A percentile compares a stretch with the other conserved stretches of the same genome.
phyloP scores from a whole-genome alignment of 2,329 filamentous ascomycete species.

The Neocatenulostroma microsporum region DNA sequence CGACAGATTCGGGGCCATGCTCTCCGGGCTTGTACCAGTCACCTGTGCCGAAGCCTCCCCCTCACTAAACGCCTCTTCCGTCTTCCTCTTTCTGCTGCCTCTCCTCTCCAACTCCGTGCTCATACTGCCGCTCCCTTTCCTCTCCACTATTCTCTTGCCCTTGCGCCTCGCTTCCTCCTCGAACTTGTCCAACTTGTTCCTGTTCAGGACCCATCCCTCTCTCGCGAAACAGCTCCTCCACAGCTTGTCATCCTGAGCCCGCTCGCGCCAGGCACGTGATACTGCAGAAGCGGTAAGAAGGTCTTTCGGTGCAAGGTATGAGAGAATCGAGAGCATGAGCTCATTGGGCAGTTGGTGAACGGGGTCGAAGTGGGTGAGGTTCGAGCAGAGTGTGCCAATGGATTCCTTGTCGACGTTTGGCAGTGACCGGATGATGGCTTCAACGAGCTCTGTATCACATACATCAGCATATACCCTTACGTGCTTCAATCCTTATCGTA shows the following conservation, averaged over 20 bases:
- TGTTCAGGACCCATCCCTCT: slow-evolving; percentile 64
- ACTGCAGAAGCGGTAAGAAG: slow-evolving; percentile 71
- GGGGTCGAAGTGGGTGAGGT: slow-evolving; percentile 87
- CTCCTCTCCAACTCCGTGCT: slow-evolving; percentile 13
- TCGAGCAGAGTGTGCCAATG: slow-evolving; percentile 13
- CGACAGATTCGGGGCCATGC: too few relatives aligned
- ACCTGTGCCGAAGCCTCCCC: slow-evolving; percentile 11
- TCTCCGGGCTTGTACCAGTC: too few relatives aligned
- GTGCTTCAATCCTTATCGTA: too few relatives aligned
- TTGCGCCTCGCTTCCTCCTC: slow-evolving; percentile 14
- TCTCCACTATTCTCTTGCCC: slow-evolving; percentile 12
- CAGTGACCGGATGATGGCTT: slow-evolving; percentile 10
- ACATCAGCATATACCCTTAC: too few relatives aligned
- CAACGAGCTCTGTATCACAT: slow-evolving; percentile 4
- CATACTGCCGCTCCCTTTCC: slow-evolving; percentile 41
- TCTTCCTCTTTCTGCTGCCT: slow-evolving; percentile 24
- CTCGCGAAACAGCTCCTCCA: slow-evolving; percentile 77
- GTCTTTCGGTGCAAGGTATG: slow-evolving; percentile 73
- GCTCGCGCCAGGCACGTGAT: slow-evolving; percentile 72
- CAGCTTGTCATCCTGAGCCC: slow-evolving; percentile 73
- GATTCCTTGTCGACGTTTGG: slow-evolving; percentile 14
- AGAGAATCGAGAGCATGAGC: slow-evolving; percentile 81
- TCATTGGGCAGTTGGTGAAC: slow-evolving; percentile 78
- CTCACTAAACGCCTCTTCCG: slow-evolving; percentile 28
- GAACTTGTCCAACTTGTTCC: slow-evolving; percentile 17